Base-by-base conservation (phyloP, 192 early-diverging fungal genomes). In the Backusella tuberculispora region DNA sequence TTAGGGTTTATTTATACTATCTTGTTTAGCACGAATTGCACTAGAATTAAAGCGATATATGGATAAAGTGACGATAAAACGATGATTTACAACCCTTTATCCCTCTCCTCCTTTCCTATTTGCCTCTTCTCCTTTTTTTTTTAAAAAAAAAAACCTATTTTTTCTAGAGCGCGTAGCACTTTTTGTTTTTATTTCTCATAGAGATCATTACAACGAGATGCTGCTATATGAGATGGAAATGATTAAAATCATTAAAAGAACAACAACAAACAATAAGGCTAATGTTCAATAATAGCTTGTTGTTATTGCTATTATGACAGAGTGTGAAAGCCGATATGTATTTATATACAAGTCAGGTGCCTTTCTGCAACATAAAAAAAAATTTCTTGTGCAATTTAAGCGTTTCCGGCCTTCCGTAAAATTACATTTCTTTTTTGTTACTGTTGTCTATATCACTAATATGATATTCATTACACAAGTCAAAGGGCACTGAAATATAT, bases 111-210 rank as follows among this genome's bases (percentile, higher is more conserved):
- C 10, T 60, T 24, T 60, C 53, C 53, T 60, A 26, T 60, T 60
- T 60, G 53, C 53, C 53, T 60, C 53, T 24, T 26, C 53, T 60
- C 53, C 53, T 60, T 60, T 46, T 43, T 43, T 43, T 56, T 56
- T 56, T n/a, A n/a, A n/a, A n/a, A n/a, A n/a, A n/a, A n/a, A 34
- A 34, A 34, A 34, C 29, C 29, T 34, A 34, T 2, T 34, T 34
- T 34, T 34, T 34, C 53, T 60, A 60, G 53, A 60, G 24, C 19
- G 24, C 53, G 53, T 60, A 60, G 53, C 53, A 60, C 53, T 60
- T 60, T 46, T 60, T 60, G 26, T 26, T 13, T 14, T 26, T 26
- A 21, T 60, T 10, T n/a, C 15, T 50, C 15, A 7, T 26, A 12
- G 26, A 12, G 10, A 12, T 26, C 24, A 3, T 26, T 24, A 12